Evolutionary conservation across 495 filamentous ascomycete genomes (phyloP).

Genomic region (Aspergillus avenaceus): DNA sequence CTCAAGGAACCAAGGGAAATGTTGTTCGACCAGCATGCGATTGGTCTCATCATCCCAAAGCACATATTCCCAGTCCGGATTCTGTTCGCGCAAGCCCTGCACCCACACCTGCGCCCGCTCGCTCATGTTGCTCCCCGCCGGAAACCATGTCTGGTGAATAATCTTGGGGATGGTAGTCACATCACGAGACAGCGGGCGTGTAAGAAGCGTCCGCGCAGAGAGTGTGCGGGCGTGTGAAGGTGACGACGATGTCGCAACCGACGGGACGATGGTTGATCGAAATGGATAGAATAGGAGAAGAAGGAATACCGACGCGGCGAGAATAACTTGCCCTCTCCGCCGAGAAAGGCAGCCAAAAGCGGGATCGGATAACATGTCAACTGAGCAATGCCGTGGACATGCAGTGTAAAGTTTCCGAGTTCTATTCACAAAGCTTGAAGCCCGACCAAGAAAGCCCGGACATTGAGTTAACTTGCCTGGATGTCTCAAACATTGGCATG

Average conservation of each 20-base stretch:
- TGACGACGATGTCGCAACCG: not conserved
- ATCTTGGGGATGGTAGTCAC: conserved; percentile 16
- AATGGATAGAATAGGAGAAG: not conserved
- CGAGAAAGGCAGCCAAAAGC: not conserved
- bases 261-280: not conserved
- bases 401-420: too few species aligned
- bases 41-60: conserved; percentile 21
- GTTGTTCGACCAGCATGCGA: conserved; percentile 12
- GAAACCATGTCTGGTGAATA: conserved; percentile 24
- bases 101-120: conserved; percentile 17
- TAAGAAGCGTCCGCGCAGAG: conserved; percentile 9
- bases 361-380: not conserved
- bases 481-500: too few species aligned
- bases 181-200: conserved; percentile 10
- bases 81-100: conserved; percentile 9
- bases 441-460: not conserved
- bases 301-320: not conserved
- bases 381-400: not conserved
- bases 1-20: conserved; percentile 20
- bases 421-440: too few species aligned
- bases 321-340: not conserved
- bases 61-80: conserved; percentile 20
- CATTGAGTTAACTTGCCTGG: not conserved
- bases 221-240: not conserved
- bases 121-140: conserved; percentile 21